These are phyloP conservation scores for Starmera caribaea DNA, from an alignment of 805 yeast species.

Conservation along the genomic window DNA sequence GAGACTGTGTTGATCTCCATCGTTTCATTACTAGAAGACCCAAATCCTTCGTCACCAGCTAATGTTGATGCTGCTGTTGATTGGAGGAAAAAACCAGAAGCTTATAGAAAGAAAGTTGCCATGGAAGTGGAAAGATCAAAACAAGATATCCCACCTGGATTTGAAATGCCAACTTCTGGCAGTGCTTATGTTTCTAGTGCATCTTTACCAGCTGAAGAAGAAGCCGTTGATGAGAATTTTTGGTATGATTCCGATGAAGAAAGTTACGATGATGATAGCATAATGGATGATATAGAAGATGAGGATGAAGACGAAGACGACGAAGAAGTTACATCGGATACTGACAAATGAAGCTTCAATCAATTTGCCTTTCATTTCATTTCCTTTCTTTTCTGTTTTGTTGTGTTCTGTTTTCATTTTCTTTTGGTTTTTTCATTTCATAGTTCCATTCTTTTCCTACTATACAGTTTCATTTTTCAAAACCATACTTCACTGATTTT, in stretches of 20 bases:
- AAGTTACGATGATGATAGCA: slow-evolving; percentile 45
- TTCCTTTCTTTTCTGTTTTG: not conserved
- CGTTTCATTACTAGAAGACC: slow-evolving; percentile 85
- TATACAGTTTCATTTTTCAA: not conserved
- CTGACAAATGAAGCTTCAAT: slow-evolving; percentile 17
- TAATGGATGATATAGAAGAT: slow-evolving; percentile 41
- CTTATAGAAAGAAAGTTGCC: slow-evolving; percentile 63
- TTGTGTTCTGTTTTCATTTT: not conserved
- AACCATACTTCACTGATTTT: no score
- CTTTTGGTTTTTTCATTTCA: not conserved
- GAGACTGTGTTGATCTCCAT: slow-evolving; percentile 86
- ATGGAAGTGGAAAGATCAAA: slow-evolving; percentile 79
- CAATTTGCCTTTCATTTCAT: not conserved
- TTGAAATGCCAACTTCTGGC: slow-evolving; percentile 67
- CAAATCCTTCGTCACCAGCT: slow-evolving; percentile 89
- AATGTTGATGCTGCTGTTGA: slow-evolving; percentile 93
- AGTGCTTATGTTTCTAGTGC: slow-evolving; percentile 38
- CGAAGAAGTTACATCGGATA: slow-evolving; percentile 26
- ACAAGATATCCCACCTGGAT: slow-evolving; percentile 80
- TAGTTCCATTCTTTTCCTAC: not conserved
- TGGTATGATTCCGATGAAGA: slow-evolving; percentile 79
- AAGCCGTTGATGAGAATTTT: slow-evolving; percentile 69
- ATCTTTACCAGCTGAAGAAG: slow-evolving; percentile 30
- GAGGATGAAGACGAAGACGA: slow-evolving; percentile 48
- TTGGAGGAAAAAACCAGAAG: slow-evolving; percentile 73